Conservation (phyloP, 2,329 filamentous ascomycete species). For the Arthrobotrys entomopaga region DNA sequence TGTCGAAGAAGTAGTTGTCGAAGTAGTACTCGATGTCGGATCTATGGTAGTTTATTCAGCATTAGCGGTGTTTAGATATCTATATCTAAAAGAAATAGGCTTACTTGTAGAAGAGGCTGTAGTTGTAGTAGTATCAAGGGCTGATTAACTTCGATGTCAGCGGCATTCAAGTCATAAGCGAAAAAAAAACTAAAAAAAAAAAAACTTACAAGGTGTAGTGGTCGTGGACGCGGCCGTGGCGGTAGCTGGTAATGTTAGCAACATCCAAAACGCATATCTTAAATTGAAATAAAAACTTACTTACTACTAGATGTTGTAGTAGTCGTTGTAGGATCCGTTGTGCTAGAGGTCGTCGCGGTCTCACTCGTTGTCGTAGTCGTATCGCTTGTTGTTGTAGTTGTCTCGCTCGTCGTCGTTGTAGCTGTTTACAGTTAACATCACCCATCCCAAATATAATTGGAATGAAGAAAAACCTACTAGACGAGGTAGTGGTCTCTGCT, state of each 20-base stretch:
- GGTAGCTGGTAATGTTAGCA: conserved; percentile 1
- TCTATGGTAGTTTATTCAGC: conserved; percentile 2
- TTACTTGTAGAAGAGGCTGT: conserved; percentile 3
- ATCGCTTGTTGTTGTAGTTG: conserved; percentile 4
- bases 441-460: neutral
- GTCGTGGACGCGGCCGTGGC: conserved; percentile 14
- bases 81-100: neutral
- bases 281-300: conserved; percentile 1
- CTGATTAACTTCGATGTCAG: conserved; percentile 2
- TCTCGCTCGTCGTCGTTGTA: conserved; percentile 17
- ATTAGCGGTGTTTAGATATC: neutral
- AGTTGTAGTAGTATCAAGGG: conserved; percentile 8
- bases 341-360: conserved; percentile 11
- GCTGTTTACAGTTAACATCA: conserved; percentile 8
- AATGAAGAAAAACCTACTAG: neutral
- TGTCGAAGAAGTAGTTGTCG: conserved; percentile 9
- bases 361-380: conserved; percentile 7
- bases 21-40: conserved; percentile 7
- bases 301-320: conserved; percentile 10
- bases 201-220: conserved; percentile 12
- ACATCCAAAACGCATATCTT: neutral
- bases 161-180: conserved; percentile 5
- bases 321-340: neutral
- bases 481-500: conserved; percentile 4
- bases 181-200: neutral